Conservation (phyloP, 2,329 filamentous ascomycete genomes). For the Thielaviopsis musarum region DNA sequence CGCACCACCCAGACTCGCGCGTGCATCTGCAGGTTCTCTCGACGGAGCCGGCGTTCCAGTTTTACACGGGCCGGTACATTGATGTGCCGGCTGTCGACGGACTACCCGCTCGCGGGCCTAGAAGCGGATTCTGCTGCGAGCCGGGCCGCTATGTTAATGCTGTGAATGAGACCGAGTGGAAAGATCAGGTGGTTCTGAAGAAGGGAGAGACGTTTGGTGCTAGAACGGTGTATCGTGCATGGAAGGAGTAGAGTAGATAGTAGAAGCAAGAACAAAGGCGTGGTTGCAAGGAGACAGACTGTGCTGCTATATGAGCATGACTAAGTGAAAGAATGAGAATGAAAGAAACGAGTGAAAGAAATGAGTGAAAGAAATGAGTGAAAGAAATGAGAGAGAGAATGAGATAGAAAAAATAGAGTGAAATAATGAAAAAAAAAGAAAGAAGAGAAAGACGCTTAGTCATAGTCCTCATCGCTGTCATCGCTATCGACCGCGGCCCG, state of each 20-base stretch:
- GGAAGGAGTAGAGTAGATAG: constrained; percentile 40
- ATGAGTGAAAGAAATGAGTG: neutral
- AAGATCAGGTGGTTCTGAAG: constrained; percentile 60
- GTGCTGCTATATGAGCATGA: no score
- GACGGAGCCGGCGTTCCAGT: constrained; percentile 93
- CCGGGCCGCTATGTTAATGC: constrained; percentile 85
- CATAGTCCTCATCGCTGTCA: neutral
- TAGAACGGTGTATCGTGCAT: constrained; percentile 68
- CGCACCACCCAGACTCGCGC: constrained; percentile 55
- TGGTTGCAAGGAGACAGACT: no score
- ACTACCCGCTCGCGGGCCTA: constrained; percentile 44
- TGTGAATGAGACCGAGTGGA: constrained; percentile 66
- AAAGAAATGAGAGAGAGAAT: neutral
- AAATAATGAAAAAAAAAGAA: neutral
- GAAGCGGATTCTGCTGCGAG: constrained; percentile 81
- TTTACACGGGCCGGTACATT: constrained; percentile 82
- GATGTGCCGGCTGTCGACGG: constrained; percentile 52
- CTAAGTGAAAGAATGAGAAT: neutral
- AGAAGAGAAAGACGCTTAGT: neutral
- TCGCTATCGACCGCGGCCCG: neutral
- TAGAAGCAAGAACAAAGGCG: neutral
- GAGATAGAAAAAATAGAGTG: no score
- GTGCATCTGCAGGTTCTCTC: constrained; percentile 75
- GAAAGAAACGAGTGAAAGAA: neutral
- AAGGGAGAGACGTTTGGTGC: constrained; percentile 72